Evolutionary conservation across 2,329 filamentous ascomycete species (phyloP).

Genomic region (Incumbomyces lentus): DNA sequence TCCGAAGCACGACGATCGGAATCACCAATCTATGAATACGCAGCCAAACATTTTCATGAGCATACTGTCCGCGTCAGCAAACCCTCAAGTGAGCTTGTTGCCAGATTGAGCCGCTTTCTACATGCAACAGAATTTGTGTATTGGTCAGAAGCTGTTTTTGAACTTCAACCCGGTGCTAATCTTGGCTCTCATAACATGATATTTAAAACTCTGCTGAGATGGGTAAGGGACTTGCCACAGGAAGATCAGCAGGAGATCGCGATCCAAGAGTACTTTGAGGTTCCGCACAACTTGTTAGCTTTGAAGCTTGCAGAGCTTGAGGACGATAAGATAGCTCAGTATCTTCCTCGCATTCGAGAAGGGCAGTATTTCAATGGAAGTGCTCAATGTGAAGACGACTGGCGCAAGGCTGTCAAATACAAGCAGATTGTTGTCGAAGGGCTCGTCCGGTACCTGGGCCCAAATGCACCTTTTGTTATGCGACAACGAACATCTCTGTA

Average conservation of each 20-base stretch:
- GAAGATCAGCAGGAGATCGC: neutral
- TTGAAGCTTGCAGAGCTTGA: neutral
- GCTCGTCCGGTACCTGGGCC: neutral
- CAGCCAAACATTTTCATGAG: conserved; percentile 1
- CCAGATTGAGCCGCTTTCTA: conserved; percentile 2
- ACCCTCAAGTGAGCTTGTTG: conserved; percentile 1
- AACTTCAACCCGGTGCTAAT: neutral
- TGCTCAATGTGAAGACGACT: neutral
- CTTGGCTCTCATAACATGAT: neutral
- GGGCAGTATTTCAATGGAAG: conserved; percentile 1
- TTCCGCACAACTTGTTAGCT: neutral
- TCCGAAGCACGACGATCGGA: neutral
- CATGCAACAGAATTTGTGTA: conserved; percentile 2
- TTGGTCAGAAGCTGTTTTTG: conserved; percentile 3
- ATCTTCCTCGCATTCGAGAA: conserved; percentile 1
- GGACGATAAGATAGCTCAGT: conserved; percentile 1
- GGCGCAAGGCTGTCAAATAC: conserved; percentile 2
- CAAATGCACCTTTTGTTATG: neutral
- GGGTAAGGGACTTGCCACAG: neutral
- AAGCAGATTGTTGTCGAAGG: neutral
- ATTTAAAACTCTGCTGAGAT: neutral
- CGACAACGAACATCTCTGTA: neutral
- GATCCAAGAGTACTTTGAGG: conserved; percentile 1
- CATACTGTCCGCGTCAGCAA: neutral
- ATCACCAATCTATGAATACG: conserved; percentile 1